A percentile compares a stretch with the other conserved stretches of the same genome.
These are phyloP conservation scores for Botrytis fragariae DNA, from an alignment of 2,329 filamentous ascomycete genomes.

Conservation along the genomic window DNA sequence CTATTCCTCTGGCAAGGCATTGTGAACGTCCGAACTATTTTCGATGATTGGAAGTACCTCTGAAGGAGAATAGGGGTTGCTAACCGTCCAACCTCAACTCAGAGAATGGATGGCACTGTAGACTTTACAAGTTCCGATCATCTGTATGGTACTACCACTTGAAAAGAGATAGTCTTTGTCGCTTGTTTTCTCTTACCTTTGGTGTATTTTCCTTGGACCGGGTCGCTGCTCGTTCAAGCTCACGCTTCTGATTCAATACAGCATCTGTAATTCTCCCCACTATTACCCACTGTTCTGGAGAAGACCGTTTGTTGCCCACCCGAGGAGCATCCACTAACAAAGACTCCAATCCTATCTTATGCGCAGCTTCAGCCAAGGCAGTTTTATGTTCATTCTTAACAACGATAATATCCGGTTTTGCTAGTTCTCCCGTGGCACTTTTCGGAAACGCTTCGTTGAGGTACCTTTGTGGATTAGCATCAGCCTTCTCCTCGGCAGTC, in stretches of 20 bases:
- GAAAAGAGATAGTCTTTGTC: neutral
- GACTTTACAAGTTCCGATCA: neutral
- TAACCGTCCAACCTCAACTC: neutral
- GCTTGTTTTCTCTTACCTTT: slow-evolving; percentile 2
- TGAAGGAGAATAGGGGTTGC: neutral
- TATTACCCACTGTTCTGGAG: slow-evolving; percentile 25
- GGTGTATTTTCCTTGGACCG: slow-evolving; percentile 16
- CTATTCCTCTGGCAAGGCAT: neutral
- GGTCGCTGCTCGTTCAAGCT: slow-evolving; percentile 22
- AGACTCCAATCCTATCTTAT: slow-evolving; percentile 20
- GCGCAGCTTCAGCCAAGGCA: slow-evolving; percentile 17
- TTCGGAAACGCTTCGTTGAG: slow-evolving; percentile 24
- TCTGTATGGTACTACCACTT: neutral
- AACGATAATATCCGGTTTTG: slow-evolving; percentile 26
- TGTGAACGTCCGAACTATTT: neutral
- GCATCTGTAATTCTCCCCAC: slow-evolving; percentile 25
- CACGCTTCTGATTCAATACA: slow-evolving; percentile 26
- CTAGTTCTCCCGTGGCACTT: slow-evolving; percentile 22
- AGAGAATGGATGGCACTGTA: neutral
- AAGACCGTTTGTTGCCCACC: slow-evolving; percentile 20
- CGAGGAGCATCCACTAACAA: slow-evolving; percentile 24
- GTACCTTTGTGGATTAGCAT: slow-evolving; percentile 21
- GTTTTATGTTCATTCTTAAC: slow-evolving; percentile 22
- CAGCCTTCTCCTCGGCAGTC: slow-evolving; percentile 24
- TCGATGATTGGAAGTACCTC: neutral